These are phyloP conservation scores for Laetiporus sulphureus DNA, from an alignment of 1,284 basidiomycete species.

Conservation along the genomic window DNA sequence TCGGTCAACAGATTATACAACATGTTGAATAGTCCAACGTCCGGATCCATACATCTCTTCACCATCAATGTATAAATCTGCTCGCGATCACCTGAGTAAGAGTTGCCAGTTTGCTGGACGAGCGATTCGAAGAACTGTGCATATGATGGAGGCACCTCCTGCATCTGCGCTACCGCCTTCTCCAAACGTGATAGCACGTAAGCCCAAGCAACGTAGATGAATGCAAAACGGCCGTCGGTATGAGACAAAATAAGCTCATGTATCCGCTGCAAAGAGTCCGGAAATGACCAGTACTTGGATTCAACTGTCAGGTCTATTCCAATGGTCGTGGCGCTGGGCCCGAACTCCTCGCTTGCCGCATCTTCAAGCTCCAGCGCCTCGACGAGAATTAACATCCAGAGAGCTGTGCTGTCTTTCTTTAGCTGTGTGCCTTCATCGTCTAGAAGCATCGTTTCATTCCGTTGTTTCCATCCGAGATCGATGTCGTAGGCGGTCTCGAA, in stretches of 20 bases:
- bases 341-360: slow-evolving; percentile 43
- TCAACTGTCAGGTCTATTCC: not conserved
- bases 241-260: slow-evolving; percentile 59
- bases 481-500: slow-evolving; percentile 61
- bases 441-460: slow-evolving; percentile 58
- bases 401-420: slow-evolving; percentile 58
- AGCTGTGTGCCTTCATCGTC: slow-evolving; percentile 69
- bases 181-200: slow-evolving; percentile 65
- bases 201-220: slow-evolving; percentile 73
- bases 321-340: too few relatives aligned
- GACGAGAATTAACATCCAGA: slow-evolving; percentile 74
- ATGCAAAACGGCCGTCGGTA: slow-evolving; percentile 53
- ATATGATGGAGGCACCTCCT: slow-evolving; percentile 47
- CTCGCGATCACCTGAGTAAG: slow-evolving; percentile 49
- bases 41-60: slow-evolving; percentile 44
- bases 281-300: slow-evolving; percentile 42
- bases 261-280: slow-evolving; percentile 47
- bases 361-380: slow-evolving; percentile 79
- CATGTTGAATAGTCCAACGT: slow-evolving; percentile 51
- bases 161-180: slow-evolving; percentile 33
- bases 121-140: slow-evolving; percentile 50
- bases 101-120: slow-evolving; percentile 34
- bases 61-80: slow-evolving; percentile 48
- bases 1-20: slow-evolving; percentile 51
- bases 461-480: slow-evolving; percentile 62